These are phyloP conservation scores for Cokeromyces recurvatus DNA, from an alignment of 371 early-diverging fungal genomes.

Conservation along the genomic window DNA sequence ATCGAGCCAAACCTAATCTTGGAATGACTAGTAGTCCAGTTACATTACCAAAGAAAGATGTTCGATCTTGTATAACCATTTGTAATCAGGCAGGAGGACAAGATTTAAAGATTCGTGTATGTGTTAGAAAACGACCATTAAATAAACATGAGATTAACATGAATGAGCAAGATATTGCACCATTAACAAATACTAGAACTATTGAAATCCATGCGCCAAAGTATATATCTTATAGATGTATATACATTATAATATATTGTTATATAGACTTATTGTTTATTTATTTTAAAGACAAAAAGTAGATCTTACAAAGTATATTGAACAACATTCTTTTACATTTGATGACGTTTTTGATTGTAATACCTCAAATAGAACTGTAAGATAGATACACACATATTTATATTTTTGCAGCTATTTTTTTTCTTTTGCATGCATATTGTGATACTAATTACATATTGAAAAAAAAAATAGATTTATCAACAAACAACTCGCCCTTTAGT, in stretches of 20 bases:
- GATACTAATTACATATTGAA: too few species aligned
- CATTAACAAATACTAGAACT: conserved; percentile 56
- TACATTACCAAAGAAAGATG: too few species aligned
- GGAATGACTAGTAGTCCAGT: too few species aligned
- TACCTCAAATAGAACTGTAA: conserved; percentile 60
- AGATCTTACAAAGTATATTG: conserved; percentile 92
- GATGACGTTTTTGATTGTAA: conserved; percentile 95
- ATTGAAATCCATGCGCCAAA: conserved; percentile 81
- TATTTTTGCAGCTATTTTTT: too few species aligned
- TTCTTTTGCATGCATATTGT: too few species aligned
- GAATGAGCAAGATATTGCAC: conserved; percentile 79
- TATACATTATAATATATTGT: too few species aligned
- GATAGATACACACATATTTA: conserved; percentile 83
- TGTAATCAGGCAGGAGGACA: too few species aligned
- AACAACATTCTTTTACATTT: conserved; percentile 92
- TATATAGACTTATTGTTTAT: not conserved
- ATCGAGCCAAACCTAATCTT: too few species aligned
- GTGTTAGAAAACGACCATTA: conserved; percentile 94
- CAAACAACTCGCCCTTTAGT: conserved; percentile 87
- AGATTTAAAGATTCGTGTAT: conserved; percentile 76
- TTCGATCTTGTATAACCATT: too few species aligned
- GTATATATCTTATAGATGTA: not conserved
- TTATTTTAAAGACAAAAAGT: conserved; percentile 71
- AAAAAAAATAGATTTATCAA: conserved; percentile 57
- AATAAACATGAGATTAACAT: conserved; percentile 71